Conservation (phyloP, 768 basidiomycete genomes). For the Kwoniella botswanensis region DNA sequence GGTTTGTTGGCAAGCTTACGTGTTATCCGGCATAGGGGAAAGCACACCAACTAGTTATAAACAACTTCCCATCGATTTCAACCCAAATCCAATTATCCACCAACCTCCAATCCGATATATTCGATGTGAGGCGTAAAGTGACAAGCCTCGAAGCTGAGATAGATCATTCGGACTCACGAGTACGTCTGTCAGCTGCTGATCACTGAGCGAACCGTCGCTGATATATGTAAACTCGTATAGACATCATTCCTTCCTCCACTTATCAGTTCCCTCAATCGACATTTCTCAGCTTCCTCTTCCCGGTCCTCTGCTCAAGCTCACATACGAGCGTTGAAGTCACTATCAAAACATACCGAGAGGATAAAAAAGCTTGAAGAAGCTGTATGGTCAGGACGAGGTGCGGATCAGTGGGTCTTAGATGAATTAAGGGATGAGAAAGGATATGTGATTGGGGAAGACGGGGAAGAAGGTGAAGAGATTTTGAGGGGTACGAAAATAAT, state of each 20-base stretch:
- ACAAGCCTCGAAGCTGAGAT: slow-evolving; percentile 66
- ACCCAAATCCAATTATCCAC: slow-evolving; percentile 74
- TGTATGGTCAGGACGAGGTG: slow-evolving; percentile 42
- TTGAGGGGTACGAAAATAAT: slow-evolving; percentile 32
- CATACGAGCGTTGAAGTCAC: slow-evolving; percentile 24
- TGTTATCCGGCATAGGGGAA: slow-evolving; percentile 14
- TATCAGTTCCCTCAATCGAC: slow-evolving; percentile 25
- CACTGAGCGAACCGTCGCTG: neutral
- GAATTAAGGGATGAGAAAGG: slow-evolving; percentile 27
- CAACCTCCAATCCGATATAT: slow-evolving; percentile 68
- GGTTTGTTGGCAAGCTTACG: slow-evolving; percentile 4
- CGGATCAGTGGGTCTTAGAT: slow-evolving; percentile 43
- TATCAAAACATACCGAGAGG: slow-evolving; percentile 24
- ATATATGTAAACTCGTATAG: slow-evolving; percentile 7
- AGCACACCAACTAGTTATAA: slow-evolving; percentile 39
- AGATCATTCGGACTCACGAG: slow-evolving; percentile 30
- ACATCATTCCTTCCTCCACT: slow-evolving; percentile 49
- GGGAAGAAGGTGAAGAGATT: slow-evolving; percentile 27
- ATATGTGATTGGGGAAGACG: slow-evolving; percentile 12
- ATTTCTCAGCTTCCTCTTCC: slow-evolving; percentile 35
- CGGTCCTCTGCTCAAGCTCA: slow-evolving; percentile 27
- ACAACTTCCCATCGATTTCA: slow-evolving; percentile 59
- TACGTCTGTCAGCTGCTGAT: slow-evolving; percentile 14
- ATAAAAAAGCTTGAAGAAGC: slow-evolving; percentile 41
- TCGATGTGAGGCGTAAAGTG: slow-evolving; percentile 68